phyloP scores from a whole-genome alignment of 805 yeast species.

The Metschnikowia dekortorum region DNA sequence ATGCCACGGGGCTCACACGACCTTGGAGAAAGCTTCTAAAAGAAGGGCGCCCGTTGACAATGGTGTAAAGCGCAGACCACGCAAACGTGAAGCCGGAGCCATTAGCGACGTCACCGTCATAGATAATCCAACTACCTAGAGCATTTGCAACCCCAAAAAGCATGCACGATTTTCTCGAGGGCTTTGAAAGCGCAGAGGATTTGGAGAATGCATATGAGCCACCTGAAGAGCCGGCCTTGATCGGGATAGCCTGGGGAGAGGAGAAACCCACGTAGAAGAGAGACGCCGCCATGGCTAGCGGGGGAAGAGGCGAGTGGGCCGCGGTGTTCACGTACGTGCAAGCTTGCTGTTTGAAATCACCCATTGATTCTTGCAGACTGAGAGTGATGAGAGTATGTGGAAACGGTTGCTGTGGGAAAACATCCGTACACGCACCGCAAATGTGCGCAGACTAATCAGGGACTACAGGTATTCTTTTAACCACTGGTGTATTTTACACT shows the following conservation, averaged over 20 bases:
- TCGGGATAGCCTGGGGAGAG: slow-evolving; percentile 11
- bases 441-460: not conserved
- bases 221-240: slow-evolving; percentile 18
- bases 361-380: slow-evolving; percentile 4
- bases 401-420: not conserved
- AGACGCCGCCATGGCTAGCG: slow-evolving; percentile 12
- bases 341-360: slow-evolving; percentile 8
- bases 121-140: slow-evolving; percentile 68
- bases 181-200: slow-evolving; percentile 21
- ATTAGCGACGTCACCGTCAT: slow-evolving; percentile 70
- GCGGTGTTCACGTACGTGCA: slow-evolving; percentile 12
- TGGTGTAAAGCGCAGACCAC: slow-evolving; percentile 71
- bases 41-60: slow-evolving; percentile 65
- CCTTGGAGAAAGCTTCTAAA: slow-evolving; percentile 50
- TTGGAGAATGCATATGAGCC: slow-evolving; percentile 19
- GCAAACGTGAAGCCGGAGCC: slow-evolving; percentile 81
- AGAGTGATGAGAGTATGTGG: not conserved
- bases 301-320: slow-evolving; percentile 17
- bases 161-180: slow-evolving; percentile 41
- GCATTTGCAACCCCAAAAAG: slow-evolving; percentile 60
- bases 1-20: slow-evolving; percentile 57
- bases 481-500: slow-evolving; percentile 17
- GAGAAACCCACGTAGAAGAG: slow-evolving; percentile 13
- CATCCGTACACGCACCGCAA: not conserved
- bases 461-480: not conserved